Evolutionary conservation across 768 basidiomycete species (phyloP).

Genomic region (Chiua virens): DNA sequence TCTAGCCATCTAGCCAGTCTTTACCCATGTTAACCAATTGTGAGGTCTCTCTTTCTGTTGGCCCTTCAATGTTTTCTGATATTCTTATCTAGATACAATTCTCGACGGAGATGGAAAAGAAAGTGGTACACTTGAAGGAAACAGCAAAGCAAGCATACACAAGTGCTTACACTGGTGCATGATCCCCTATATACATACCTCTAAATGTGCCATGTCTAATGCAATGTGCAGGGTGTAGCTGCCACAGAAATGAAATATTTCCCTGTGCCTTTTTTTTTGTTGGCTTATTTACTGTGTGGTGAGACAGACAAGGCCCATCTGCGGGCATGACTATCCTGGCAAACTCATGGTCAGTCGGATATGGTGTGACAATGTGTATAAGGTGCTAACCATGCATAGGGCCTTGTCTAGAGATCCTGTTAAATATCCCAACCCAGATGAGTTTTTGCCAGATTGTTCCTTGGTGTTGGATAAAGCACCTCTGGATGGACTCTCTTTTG

Average conservation of each 20-base stretch:
- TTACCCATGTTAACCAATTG: too few relatives aligned
- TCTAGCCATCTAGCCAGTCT: too few relatives aligned
- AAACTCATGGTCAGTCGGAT: slow-evolving; percentile 3
- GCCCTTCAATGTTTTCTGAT: not conserved
- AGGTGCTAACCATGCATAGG: slow-evolving; percentile 14
- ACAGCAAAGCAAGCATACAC: slow-evolving; percentile 7
- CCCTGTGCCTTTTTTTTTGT: not conserved
- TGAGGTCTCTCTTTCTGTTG: not conserved
- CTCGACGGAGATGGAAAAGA: not conserved
- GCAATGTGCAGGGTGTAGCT: not conserved
- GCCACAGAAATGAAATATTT: slow-evolving; percentile 9
- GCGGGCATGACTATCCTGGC: not conserved
- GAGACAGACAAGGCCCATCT: not conserved
- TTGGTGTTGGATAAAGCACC: not conserved
- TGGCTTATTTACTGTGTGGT: not conserved
- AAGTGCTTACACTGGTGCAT: slow-evolving; percentile 11
- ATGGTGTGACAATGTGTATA: too few relatives aligned
- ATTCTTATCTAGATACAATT: not conserved
- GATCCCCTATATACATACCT: not conserved
- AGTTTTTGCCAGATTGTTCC: slow-evolving; percentile 36
- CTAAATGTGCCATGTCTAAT: not conserved
- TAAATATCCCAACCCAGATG: slow-evolving; percentile 32
- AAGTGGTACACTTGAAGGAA: not conserved
- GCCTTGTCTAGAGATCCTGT: slow-evolving; percentile 34
- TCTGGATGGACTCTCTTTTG: not conserved